Conservation (phyloP, 352 stramenopile genomes). For the Phytophthora capsici region DNA sequence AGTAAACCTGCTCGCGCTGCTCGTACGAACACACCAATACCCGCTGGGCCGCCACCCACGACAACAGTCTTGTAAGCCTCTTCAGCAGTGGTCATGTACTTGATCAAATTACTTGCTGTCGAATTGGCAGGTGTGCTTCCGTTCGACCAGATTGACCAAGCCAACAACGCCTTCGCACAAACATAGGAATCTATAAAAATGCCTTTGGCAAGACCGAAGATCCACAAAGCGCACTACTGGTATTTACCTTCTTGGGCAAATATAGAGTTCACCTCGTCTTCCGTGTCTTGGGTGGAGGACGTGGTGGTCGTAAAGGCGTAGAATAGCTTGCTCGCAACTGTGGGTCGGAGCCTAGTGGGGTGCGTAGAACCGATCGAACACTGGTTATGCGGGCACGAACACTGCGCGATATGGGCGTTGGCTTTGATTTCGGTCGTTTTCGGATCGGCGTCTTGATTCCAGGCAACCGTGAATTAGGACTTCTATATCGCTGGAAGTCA, state of each 20-base stretch:
- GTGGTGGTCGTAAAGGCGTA: slow-evolving; percentile 52
- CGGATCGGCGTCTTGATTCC: slow-evolving; percentile 27
- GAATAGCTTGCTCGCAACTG: slow-evolving; percentile 84
- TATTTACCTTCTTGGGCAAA: slow-evolving; percentile 6
- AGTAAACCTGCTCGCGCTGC: slow-evolving; percentile 70
- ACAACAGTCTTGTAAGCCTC: slow-evolving; percentile 78
- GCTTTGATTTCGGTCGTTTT: slow-evolving; percentile 38
- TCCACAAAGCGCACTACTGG: neutral
- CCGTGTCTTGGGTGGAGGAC: slow-evolving; percentile 30
- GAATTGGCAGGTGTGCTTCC: neutral
- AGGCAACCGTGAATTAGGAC: slow-evolving; percentile 18
- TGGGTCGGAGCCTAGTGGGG: slow-evolving; percentile 61
- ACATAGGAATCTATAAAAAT: slow-evolving; percentile 35
- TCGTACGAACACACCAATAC: slow-evolving; percentile 78
- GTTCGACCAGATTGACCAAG: neutral
- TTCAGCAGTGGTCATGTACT: slow-evolving; percentile 27
- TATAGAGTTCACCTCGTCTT: slow-evolving; percentile 38
- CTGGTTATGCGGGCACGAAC: slow-evolving; percentile 64
- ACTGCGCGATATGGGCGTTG: slow-evolving; percentile 38
- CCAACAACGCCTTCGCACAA: slow-evolving; percentile 6
- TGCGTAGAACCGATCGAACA: slow-evolving; percentile 49
- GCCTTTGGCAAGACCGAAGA: neutral
- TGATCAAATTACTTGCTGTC: neutral
- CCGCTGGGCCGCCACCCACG: slow-evolving; percentile 71
- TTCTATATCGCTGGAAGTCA: slow-evolving; percentile 31